phyloP scores from a whole-genome alignment of 306 rosid genomes.

The Cucurbita maxima region DNA sequence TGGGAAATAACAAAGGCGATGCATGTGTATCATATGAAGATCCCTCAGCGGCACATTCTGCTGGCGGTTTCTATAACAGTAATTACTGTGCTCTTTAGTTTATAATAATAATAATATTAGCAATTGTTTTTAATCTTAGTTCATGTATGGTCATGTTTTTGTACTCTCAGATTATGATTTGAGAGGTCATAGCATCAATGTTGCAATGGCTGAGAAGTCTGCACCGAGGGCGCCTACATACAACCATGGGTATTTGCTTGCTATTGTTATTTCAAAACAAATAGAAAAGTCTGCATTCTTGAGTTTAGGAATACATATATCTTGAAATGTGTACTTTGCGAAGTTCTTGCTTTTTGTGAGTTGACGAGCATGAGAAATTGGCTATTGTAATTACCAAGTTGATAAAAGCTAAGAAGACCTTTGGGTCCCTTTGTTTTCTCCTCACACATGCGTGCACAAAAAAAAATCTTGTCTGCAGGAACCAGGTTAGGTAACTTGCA shows the following conservation, averaged over 20 bases:
- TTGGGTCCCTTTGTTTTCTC: neutral
- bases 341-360: neutral
- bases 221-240: slow-evolving; percentile 66
- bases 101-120: neutral
- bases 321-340: neutral
- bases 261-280: neutral
- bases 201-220: slow-evolving; percentile 88
- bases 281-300: neutral
- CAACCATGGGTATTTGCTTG: slow-evolving; percentile 52
- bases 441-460: neutral
- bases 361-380: neutral
- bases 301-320: neutral
- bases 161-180: slow-evolving; percentile 55
- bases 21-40: slow-evolving; percentile 89
- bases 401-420: neutral
- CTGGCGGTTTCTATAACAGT: slow-evolving; percentile 85
- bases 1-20: slow-evolving; percentile 89
- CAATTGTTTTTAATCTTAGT: neutral
- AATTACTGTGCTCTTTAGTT: slow-evolving; percentile 5
- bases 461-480: neutral
- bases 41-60: slow-evolving; percentile 93
- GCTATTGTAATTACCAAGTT: neutral
- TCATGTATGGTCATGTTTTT: slow-evolving; percentile 3
- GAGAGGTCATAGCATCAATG: slow-evolving; percentile 76
- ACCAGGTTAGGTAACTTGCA: neutral